phyloP scores from a whole-genome alignment of 2,329 filamentous ascomycete species.

The Huntiella decipiens region DNA sequence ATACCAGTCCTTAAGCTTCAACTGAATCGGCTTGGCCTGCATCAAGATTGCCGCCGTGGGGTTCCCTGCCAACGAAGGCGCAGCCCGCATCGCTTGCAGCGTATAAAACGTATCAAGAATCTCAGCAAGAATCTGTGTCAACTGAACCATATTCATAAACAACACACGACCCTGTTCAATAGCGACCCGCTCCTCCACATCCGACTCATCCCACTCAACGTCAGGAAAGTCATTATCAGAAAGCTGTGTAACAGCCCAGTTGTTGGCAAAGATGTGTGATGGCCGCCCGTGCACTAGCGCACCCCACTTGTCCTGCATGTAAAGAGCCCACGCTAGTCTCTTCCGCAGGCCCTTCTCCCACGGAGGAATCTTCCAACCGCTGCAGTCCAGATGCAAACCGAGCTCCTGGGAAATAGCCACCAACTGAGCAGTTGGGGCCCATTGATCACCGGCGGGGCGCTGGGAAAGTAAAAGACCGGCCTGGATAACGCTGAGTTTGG shows the following conservation, averaged over 20 bases:
- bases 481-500: slow-evolving; percentile 66
- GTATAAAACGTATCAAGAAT: slow-evolving; percentile 73
- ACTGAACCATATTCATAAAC: slow-evolving; percentile 56
- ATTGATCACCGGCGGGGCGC: slow-evolving; percentile 57
- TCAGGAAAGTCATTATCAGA: slow-evolving; percentile 53
- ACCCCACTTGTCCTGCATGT: slow-evolving; percentile 89
- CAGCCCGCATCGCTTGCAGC: slow-evolving; percentile 52
- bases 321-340: slow-evolving; percentile 73
- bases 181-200: slow-evolving; percentile 42
- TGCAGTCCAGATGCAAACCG: slow-evolving; percentile 74
- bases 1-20: slow-evolving; percentile 72
- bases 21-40: slow-evolving; percentile 62
- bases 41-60: slow-evolving; percentile 55
- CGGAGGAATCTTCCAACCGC: slow-evolving; percentile 65
- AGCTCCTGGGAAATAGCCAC: slow-evolving; percentile 77
- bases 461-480: slow-evolving; percentile 59
- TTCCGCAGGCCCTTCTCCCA: slow-evolving; percentile 79
- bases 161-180: slow-evolving; percentile 49
- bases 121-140: slow-evolving; percentile 58
- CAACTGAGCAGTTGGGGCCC: slow-evolving; percentile 70
- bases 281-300: slow-evolving; percentile 70
- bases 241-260: slow-evolving; percentile 62
- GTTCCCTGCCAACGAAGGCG: slow-evolving; percentile 45
- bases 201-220: slow-evolving; percentile 44
- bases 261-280: slow-evolving; percentile 47